Percentiles rank a stretch among this genome's conserved stretches.
These are phyloP conservation scores for Nepenthes alata DNA, from an alignment of 179 eudicot genomes.

Conservation along the genomic window DNA sequence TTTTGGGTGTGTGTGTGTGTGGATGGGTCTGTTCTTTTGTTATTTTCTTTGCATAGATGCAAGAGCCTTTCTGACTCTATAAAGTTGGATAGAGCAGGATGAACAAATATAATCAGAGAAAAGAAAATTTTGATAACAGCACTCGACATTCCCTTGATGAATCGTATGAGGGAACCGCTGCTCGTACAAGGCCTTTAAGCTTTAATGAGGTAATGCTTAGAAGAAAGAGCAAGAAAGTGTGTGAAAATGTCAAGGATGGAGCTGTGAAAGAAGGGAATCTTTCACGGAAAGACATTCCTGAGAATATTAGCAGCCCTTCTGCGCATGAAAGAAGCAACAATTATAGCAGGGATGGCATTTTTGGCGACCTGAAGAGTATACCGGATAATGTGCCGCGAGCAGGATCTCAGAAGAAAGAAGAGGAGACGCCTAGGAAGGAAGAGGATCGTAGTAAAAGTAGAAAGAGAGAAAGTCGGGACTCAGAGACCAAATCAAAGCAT, in stretches of 20 bases:
- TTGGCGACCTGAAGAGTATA: slow-evolving; percentile 16
- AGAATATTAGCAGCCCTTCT: slow-evolving; percentile 13
- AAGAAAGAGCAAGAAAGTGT: slow-evolving; percentile 48
- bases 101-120: slow-evolving; percentile 41
- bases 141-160: slow-evolving; percentile 28
- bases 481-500: slow-evolving; percentile 21
- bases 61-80: background rate
- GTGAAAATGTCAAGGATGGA: slow-evolving; percentile 19
- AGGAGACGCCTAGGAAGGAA: slow-evolving; percentile 19
- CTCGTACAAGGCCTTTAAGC: slow-evolving; percentile 87
- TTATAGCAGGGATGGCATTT: slow-evolving; percentile 16
- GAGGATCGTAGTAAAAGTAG: slow-evolving; percentile 25
- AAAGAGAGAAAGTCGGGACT: slow-evolving; percentile 26
- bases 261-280: slow-evolving; percentile 18
- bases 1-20: background rate
- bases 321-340: slow-evolving; percentile 16
- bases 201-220: slow-evolving; percentile 73
- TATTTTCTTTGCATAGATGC: background rate
- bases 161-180: slow-evolving; percentile 57
- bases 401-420: slow-evolving; percentile 32
- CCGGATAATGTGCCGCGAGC: slow-evolving; percentile 28
- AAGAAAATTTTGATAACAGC: slow-evolving; percentile 30
- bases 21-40: background rate
- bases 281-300: slow-evolving; percentile 13
- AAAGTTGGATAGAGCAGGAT: slow-evolving; percentile 27